Conservation (phyloP, 495 filamentous ascomycete species). For the Aspergillus biplanus region DNA sequence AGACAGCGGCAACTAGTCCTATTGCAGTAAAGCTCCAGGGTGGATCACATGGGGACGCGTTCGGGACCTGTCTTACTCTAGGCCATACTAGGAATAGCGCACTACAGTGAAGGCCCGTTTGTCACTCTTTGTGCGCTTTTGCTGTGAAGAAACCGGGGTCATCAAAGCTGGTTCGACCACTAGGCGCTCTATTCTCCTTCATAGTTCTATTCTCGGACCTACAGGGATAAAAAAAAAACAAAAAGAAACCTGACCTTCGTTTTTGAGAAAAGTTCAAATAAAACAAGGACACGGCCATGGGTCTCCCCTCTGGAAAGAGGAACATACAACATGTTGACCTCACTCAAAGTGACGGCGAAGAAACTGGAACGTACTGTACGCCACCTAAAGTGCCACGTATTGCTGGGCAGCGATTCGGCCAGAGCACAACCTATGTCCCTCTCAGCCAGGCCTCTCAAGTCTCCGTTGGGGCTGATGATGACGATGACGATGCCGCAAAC, state of each 20-base stretch:
- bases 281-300: slow-evolving; percentile 14
- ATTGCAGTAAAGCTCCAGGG: background rate
- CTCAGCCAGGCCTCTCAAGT: slow-evolving; percentile 38
- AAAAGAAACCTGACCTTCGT: background rate
- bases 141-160: too few species aligned
- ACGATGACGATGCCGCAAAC: slow-evolving; percentile 41
- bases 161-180: too few species aligned
- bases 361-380: background rate
- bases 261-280: background rate
- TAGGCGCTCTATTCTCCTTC: too few species aligned
- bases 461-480: slow-evolving; percentile 35
- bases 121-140: background rate
- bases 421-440: slow-evolving; percentile 41
- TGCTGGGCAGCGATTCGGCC: slow-evolving; percentile 38
- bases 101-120: background rate
- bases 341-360: slow-evolving; percentile 6
- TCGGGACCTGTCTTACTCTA: slow-evolving; percentile 16
- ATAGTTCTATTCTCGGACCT: too few species aligned
- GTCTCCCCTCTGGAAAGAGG: slow-evolving; percentile 15
- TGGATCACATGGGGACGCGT: slow-evolving; percentile 19
- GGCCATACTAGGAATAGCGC: slow-evolving; percentile 1
- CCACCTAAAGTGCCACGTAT: slow-evolving; percentile 22
- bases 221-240: too few species aligned
- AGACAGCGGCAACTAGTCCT: slow-evolving; percentile 4
- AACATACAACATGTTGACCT: slow-evolving; percentile 19